Base-by-base conservation (phyloP, 2,329 filamentous ascomycete species). In the Cladosporium sp. region DNA sequence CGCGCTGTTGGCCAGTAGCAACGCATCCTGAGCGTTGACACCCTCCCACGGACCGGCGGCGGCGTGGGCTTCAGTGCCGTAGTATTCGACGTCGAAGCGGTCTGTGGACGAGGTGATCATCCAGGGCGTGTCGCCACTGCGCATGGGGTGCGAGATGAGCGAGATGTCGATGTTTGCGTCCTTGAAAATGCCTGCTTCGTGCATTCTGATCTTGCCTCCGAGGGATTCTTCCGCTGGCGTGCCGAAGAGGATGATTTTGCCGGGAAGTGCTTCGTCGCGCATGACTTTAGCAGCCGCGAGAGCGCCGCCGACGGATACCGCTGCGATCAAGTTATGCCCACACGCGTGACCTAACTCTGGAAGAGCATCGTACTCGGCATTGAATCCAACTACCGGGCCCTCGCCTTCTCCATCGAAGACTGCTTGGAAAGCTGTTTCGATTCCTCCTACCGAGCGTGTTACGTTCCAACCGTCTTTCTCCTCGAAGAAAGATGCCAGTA, bases 401-500 rank as follows among this genome's bases (percentile, higher is more conserved):
- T 77, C 73, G 60, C 71, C 78, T 12, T 80, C 79, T 21, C 61
- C 61, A 8, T 63, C 61, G 16, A 63, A 63, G 18, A 56, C 46
- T 37, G 61, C 49, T 12, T 50, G 23, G 46, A 63, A 63, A 29
- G 61, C 61, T 28, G 61, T 63, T n/a, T 63, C 61, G 26, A 63
- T 37, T n/a, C 61, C 61, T 29, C 46, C 18, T 11, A 50, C 31
- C 2, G 82, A 83, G 35, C 49, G 46, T 23, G 46, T 55, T 21
- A 63, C 61, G 23, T 63, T 40, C 61, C 61, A 58, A 40, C 78
- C 81, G 7, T 46, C 33, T 50, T 53, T 31, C 2, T 53, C 35
- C 40, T 40, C 49, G 23, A 85, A 76, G 66, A 83, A 86, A 6
- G 76, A 75, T 0, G 82, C 84, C 59, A 87, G 74, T 3, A 80